Evolutionary conservation across 2,329 filamentous ascomycete genomes (phyloP).

Genomic region (Penicillium sp.): DNA sequence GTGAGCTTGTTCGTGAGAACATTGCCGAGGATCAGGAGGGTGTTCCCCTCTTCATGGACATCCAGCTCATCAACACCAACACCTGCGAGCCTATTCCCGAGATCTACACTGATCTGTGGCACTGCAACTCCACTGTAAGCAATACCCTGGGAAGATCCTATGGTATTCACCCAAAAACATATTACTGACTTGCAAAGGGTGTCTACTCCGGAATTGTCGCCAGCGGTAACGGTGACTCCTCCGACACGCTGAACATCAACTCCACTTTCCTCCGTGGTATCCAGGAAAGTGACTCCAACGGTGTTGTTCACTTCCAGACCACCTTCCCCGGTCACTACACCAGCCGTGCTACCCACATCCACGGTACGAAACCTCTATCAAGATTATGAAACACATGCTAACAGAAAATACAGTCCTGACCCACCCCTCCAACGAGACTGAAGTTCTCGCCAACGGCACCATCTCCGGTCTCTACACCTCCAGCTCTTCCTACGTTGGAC

Average conservation of each 20-base stretch:
- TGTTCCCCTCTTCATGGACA: conserved; percentile 44
- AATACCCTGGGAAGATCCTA: background rate
- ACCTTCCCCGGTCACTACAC: conserved; percentile 52
- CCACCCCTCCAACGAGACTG: conserved; percentile 33
- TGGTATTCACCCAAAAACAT: background rate
- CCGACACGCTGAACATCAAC: conserved; percentile 45
- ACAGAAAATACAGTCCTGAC: conserved; percentile 28
- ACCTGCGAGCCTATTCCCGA: conserved; percentile 45
- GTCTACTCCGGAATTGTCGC: conserved; percentile 44
- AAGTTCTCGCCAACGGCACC: conserved; percentile 52
- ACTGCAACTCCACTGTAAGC: conserved; percentile 43
- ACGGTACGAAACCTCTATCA: conserved; percentile 19
- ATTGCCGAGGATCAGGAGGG: conserved; percentile 39
- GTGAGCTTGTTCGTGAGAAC: conserved; percentile 43
- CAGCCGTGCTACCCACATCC: conserved; percentile 40
- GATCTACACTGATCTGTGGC: conserved; percentile 43
- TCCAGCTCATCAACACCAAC: conserved; percentile 44
- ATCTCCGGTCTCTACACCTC: conserved; percentile 47
- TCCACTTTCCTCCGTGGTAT: conserved; percentile 50
- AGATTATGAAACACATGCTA: background rate
- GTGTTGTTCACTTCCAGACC: conserved; percentile 46
- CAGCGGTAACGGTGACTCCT: conserved; percentile 38
- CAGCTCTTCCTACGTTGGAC: conserved; percentile 61
- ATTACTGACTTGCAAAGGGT: conserved; percentile 23
- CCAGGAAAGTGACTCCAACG: conserved; percentile 44